Percentiles rank a stretch among this genome's conserved stretches.
These are phyloP conservation scores for Sindora glabra DNA, from an alignment of 306 rosid genomes.

Conservation along the genomic window DNA sequence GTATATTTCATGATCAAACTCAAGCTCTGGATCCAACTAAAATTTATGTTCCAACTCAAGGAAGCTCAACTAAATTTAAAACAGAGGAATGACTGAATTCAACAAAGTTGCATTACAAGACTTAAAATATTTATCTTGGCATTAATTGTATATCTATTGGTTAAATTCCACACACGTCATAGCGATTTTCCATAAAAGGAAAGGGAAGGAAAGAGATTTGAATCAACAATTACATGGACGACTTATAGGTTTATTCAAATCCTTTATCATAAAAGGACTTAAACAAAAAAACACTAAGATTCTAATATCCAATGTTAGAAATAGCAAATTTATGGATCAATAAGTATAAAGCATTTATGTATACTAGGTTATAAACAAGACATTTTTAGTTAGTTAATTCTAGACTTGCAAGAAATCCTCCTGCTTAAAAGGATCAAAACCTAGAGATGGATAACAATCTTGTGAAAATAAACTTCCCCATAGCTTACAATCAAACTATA, in stretches of 20 bases:
- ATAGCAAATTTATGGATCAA: background rate
- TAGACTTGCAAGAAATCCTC: conserved; percentile 96
- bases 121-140: background rate
- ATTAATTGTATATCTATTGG: conserved; percentile 3
- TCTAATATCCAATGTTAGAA: background rate
- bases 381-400: conserved; percentile 6
- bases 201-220: background rate
- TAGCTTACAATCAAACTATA: conserved; percentile 46
- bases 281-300: background rate
- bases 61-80: background rate
- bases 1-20: conserved; percentile 96
- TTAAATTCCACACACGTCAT: conserved; percentile 4
- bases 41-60: conserved; percentile 18
- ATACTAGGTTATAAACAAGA: conserved; percentile 15
- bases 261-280: background rate
- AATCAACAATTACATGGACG: no score
- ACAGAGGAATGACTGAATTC: conserved; percentile 3
- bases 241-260: no score
- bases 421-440: conserved; percentile 84
- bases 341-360: conserved; percentile 4
- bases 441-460: conserved; percentile 99
- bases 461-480: conserved; percentile 61
- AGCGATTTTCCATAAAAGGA: background rate
- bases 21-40: conserved; percentile 98
- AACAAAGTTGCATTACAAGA: conserved; percentile 9